These are phyloP conservation scores for Penicillium riverlandense DNA, from an alignment of 495 filamentous ascomycete genomes.

Conservation along the genomic window DNA sequence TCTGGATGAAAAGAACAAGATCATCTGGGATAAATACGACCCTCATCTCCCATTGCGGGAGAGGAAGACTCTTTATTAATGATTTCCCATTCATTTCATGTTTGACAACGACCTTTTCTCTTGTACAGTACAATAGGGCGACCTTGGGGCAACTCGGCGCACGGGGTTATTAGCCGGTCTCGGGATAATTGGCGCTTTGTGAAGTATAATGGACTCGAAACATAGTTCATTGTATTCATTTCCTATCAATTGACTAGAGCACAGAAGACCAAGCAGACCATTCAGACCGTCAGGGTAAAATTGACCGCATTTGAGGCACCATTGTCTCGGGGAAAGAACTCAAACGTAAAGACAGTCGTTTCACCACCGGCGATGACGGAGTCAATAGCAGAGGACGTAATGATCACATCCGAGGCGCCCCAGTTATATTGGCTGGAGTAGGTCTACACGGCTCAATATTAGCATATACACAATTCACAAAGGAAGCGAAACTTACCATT, in stretches of 20 bases:
- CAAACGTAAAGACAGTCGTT: conserved; percentile 42
- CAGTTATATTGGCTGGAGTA: conserved; percentile 46
- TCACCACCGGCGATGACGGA: conserved; percentile 39
- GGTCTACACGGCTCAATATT: conserved; percentile 16
- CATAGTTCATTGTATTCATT: not conserved
- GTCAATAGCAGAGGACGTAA: conserved; percentile 34
- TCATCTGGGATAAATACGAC: conserved; percentile 49
- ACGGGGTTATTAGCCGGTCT: not conserved
- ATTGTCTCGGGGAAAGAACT: conserved; percentile 42
- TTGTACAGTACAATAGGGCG: not conserved
- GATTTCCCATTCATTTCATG: not conserved
- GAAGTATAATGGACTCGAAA: not conserved
- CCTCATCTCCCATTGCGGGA: conserved; percentile 33
- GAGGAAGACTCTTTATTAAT: conserved; percentile 31
- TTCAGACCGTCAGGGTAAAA: conserved; percentile 39
- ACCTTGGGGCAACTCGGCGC: not conserved
- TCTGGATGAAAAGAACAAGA: conserved; percentile 55
- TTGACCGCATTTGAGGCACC: conserved; percentile 31
- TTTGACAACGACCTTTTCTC: not conserved
- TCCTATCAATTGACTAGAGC: not conserved
- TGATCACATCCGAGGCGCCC: conserved; percentile 33
- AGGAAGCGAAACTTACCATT: conserved; percentile 16
- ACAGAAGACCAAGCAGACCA: not conserved
- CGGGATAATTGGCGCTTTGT: not conserved
- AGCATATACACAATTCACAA: not conserved